A percentile compares a stretch with the other conserved stretches of the same genome.
phyloP scores from a whole-genome alignment of 2,329 filamentous ascomycete species.

The Xylaria sp. region DNA sequence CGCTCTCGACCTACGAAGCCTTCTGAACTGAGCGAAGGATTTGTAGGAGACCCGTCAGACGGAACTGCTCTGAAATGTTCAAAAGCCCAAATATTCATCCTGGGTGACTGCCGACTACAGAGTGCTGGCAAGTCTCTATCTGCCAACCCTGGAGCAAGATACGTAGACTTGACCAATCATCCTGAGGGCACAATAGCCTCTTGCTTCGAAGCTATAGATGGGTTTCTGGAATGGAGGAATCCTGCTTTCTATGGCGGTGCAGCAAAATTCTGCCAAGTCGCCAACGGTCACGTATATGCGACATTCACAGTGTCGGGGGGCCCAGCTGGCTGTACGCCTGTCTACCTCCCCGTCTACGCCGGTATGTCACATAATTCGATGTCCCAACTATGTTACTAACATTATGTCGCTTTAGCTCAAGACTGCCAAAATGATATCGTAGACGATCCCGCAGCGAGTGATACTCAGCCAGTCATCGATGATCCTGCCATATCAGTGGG shows the following conservation, averaged over 20 bases:
- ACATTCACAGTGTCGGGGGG: slow-evolving; percentile 31
- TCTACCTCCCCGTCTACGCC: slow-evolving; percentile 34
- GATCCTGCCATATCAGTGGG: not conserved
- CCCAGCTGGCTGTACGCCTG: slow-evolving; percentile 27
- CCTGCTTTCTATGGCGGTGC: slow-evolving; percentile 32
- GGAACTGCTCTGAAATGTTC: slow-evolving; percentile 31
- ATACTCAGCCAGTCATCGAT: not conserved
- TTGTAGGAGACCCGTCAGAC: slow-evolving; percentile 27
- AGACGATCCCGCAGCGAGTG: not conserved
- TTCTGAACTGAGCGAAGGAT: slow-evolving; percentile 23
- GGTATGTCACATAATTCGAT: slow-evolving; percentile 24
- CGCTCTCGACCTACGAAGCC: not conserved
- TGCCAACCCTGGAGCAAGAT: slow-evolving; percentile 31
- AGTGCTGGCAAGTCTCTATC: slow-evolving; percentile 26
- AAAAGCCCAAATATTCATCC: slow-evolving; percentile 30
- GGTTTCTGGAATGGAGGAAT: slow-evolving; percentile 37
- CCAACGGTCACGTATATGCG: slow-evolving; percentile 31
- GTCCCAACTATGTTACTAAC: slow-evolving; percentile 5
- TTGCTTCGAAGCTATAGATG: slow-evolving; percentile 29
- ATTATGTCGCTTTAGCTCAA: slow-evolving; percentile 5
- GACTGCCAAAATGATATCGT: slow-evolving; percentile 29
- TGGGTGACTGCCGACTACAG: slow-evolving; percentile 28
- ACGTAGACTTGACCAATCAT: slow-evolving; percentile 31
- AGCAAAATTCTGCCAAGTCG: slow-evolving; percentile 35
- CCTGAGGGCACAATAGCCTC: slow-evolving; percentile 26